A percentile compares a stretch with the other conserved stretches of the same genome.
Conservation (phyloP, 352 stramenopile species). For the Stramenopiles sp. region DNA sequence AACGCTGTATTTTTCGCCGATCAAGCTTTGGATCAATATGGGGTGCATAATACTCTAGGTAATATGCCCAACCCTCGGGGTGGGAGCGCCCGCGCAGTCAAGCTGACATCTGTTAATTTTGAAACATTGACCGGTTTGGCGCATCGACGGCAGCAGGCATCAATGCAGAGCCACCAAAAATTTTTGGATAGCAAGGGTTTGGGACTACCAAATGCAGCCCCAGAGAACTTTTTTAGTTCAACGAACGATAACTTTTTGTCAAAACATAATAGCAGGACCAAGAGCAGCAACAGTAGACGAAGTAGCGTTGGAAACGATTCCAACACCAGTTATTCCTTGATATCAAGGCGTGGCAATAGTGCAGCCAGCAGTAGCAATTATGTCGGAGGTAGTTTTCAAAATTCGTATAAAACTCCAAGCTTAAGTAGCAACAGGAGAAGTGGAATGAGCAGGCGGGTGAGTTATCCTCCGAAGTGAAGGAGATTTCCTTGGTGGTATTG, state of each 20-base stretch:
- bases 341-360: background rate
- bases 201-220: background rate
- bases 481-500: background rate
- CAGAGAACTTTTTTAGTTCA: slow-evolving; percentile 3
- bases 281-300: background rate
- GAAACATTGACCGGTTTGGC: slow-evolving; percentile 15
- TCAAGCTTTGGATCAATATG: slow-evolving; percentile 20
- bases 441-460: background rate
- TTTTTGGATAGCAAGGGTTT: background rate
- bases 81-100: slow-evolving; percentile 17
- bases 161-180: background rate
- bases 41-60: slow-evolving; percentile 3
- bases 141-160: background rate
- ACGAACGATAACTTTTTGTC: background rate
- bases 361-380: background rate
- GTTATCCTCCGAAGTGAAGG: background rate
- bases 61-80: background rate
- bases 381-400: background rate
- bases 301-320: too few relatives aligned
- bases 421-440: background rate
- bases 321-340: slow-evolving; percentile 9
- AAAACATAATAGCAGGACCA: background rate
- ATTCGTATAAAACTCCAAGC: background rate
- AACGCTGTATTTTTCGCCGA: slow-evolving; percentile 26
- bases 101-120: slow-evolving; percentile 22